Conservation (phyloP, 2,329 filamentous ascomycete genomes). For the Fusarium goolgardi region DNA sequence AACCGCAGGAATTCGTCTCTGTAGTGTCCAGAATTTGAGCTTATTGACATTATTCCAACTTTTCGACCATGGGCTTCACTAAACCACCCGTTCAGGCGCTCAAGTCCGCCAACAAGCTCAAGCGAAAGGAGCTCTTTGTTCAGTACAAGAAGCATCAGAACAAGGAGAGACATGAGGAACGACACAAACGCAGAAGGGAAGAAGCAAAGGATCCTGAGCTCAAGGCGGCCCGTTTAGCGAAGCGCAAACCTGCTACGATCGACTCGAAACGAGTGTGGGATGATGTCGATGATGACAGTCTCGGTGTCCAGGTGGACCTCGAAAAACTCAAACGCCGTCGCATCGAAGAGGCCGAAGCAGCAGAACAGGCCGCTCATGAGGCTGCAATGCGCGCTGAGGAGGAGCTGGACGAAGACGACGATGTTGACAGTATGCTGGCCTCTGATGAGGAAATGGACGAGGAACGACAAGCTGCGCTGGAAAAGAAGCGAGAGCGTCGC, state of each 20-base stretch:
- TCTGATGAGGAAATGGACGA: slow-evolving; percentile 68
- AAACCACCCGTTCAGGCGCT: slow-evolving; percentile 54
- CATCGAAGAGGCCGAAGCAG: slow-evolving; percentile 65
- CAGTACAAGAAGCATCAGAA: slow-evolving; percentile 82
- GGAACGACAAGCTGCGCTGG: slow-evolving; percentile 56
- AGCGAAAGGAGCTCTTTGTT: slow-evolving; percentile 80
- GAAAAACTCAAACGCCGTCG: slow-evolving; percentile 68
- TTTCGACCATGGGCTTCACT: slow-evolving; percentile 49
- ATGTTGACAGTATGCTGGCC: slow-evolving; percentile 84
- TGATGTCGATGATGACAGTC: slow-evolving; percentile 72
- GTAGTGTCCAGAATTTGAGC: not conserved
- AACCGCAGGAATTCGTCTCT: slow-evolving; percentile 15
- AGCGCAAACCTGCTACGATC: slow-evolving; percentile 83
- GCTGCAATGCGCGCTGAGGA: slow-evolving; percentile 49
- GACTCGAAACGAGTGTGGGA: slow-evolving; percentile 94
- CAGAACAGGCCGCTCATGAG: slow-evolving; percentile 61
- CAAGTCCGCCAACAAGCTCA: slow-evolving; percentile 78
- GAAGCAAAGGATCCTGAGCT: slow-evolving; percentile 86
- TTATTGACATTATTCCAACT: slow-evolving; percentile 15
- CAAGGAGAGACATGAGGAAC: slow-evolving; percentile 78
- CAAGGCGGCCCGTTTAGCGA: slow-evolving; percentile 76
- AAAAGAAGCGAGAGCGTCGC: slow-evolving; percentile 60
- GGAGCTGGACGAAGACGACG: slow-evolving; percentile 63
- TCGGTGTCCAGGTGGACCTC: slow-evolving; percentile 67
- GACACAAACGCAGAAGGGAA: slow-evolving; percentile 83